Conservation (phyloP, 148 eudicot species). For the Talinum fruticosum region DNA sequence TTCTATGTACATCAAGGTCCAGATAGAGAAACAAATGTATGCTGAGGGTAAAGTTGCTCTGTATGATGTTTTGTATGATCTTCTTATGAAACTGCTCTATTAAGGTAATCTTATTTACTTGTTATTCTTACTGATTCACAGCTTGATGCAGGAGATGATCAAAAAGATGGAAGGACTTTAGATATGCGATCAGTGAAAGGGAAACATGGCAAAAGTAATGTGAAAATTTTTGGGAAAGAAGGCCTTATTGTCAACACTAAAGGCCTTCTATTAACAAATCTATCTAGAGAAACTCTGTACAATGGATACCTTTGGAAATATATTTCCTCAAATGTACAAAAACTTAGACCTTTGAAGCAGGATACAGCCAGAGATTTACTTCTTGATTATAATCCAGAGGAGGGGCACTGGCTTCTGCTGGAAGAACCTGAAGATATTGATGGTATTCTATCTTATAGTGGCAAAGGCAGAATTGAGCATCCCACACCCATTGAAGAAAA, state of each 20-base stretch:
- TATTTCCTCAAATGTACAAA: conserved; percentile 42
- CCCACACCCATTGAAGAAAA: conserved; percentile 23
- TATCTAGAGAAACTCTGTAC: conserved; percentile 38
- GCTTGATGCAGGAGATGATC: conserved; percentile 41
- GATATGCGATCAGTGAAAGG: conserved; percentile 19
- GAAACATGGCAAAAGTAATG: conserved; percentile 9
- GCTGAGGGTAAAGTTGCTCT: conserved; percentile 22
- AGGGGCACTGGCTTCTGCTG: conserved; percentile 65
- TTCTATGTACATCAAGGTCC: conserved; percentile 17
- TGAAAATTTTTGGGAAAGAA: conserved; percentile 14
- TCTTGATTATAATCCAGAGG: conserved; percentile 74
- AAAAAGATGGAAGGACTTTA: conserved; percentile 25
- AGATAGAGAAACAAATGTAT: conserved; percentile 21
- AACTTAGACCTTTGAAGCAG: conserved; percentile 32
- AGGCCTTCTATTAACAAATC: conserved; percentile 32
- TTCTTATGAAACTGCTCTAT: conserved; percentile 1
- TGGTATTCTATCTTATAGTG: conserved; percentile 23
- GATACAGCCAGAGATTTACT: conserved; percentile 39
- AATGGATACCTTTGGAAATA: conserved; percentile 46
- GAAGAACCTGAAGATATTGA: conserved; percentile 37
- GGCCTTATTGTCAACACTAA: conserved; percentile 18
- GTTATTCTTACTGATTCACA: conserved; percentile 28
- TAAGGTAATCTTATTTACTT: background rate
- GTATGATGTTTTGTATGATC: conserved; percentile 20
- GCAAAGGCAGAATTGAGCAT: conserved; percentile 18